Base-by-base conservation (phyloP, 139 green algal genomes). In the Yamagishiella unicocca region DNA sequence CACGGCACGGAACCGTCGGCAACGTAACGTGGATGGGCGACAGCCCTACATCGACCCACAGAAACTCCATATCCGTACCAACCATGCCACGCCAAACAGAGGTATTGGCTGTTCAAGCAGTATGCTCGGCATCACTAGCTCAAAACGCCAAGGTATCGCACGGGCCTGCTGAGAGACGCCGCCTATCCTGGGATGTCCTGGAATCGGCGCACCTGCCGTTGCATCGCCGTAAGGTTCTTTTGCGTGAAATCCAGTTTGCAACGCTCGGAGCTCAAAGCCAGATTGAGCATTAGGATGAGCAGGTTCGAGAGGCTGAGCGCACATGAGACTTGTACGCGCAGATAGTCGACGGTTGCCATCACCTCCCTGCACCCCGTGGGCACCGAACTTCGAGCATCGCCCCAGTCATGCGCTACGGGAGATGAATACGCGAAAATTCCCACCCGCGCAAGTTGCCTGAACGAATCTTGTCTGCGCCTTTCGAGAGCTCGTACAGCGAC, bases 121-220 rank as follows among this genome's bases (percentile, higher is more conserved):
- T n/a, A n/a, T n/a, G n/a, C n/a, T n/a, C n/a, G n/a, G n/a, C n/a
- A n/a, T n/a, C n/a, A n/a, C n/a, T n/a, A n/a, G n/a, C n/a, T n/a
- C n/a, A n/a, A n/a, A n/a, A n/a, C n/a, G n/a, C n/a, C n/a, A n/a
- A n/a, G n/a, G n/a, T n/a, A n/a, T n/a, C n/a, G n/a, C n/a, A n/a
- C n/a, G n/a, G n/a, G n/a, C n/a, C n/a, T n/a, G n/a, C n/a, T n/a
- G n/a, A n/a, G n/a, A n/a, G n/a, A n/a, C n/a, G n/a, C n/a, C n/a
- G n/a, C n/a, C n/a, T n/a, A n/a, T n/a, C n/a, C n/a, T n/a, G n/a
- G n/a, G n/a, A n/a, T n/a, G n/a, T n/a, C n/a, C n/a, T n/a, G n/a
- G n/a, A n/a, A n/a, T n/a, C n/a, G n/a, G n/a, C n/a, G n/a, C 31
- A 92, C 89, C 85, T 92, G 89, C 3, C 89, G 73, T 54, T 87